Base-by-base conservation (phyloP, 768 basidiomycete genomes). In the Russula ochroleuca region DNA sequence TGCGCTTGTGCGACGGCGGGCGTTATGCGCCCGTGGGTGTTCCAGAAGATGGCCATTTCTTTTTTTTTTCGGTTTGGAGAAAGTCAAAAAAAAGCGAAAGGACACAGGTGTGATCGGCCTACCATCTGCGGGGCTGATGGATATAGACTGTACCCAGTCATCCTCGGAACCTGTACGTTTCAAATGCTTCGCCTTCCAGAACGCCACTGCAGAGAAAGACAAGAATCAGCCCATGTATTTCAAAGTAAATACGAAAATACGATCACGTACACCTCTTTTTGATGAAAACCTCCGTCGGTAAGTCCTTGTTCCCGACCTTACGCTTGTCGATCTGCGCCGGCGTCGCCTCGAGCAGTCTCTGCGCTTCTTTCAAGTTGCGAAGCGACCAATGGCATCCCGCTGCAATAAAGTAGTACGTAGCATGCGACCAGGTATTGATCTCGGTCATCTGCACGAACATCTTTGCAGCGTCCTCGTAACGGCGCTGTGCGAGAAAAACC, bases 21-120 rank as follows among this genome's bases (percentile, higher is more conserved):
- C 8, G 78, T 76, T 49, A 89, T 80, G 5, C 87, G 82, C n/a
- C 81, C 72, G 70, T 90, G 86, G 0, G 80, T 85, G 69, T 92
- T 92, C 90, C 90, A 92, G 74, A 92, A 90, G 56, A 91, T 80
- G 2, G 75, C 85, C 33, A 92, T 78, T 71, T 92, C 90, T 87
- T 31, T n/a, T 35, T 8, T 15, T n/a, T 37, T 23, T 38, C 3
- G n/a, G 43, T 47, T 47, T 10, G 10, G 21, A 17, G n/a, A 47
- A 47, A 45, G 11, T 21, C n/a, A 21, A n/a, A 23, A n/a, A 38
- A 25, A 33, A 14, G 31, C 2, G 38, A 37, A 54, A 54, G 31
- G 38, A 19, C 6, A 31, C 6, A 31, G 33, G 14, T 19, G 17
- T n/a, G 43, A 43, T 43, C 19, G n/a, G 71, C 79, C 9, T 61